Percentiles rank a stretch among this genome's conserved stretches.
phyloP scores from a whole-genome alignment of 2,329 filamentous ascomycete species.

The Aureobasidium sp. region DNA sequence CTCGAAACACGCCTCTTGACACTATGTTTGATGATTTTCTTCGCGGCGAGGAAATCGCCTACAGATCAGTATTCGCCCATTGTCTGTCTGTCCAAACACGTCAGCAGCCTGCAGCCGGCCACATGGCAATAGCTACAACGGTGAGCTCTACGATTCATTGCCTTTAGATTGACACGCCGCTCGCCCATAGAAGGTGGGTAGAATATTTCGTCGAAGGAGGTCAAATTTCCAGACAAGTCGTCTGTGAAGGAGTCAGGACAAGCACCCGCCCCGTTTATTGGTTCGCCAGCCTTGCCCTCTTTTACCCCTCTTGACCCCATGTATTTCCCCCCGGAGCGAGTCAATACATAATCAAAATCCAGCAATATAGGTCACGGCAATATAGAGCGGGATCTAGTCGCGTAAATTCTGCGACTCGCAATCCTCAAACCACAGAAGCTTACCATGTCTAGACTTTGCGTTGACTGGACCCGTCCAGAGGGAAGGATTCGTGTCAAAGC shows the following conservation, averaged over 20 bases:
- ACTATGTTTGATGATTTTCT: conserved; percentile 2
- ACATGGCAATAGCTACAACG: background rate
- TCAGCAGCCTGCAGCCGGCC: background rate
- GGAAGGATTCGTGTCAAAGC: background rate
- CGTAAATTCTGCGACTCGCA: background rate
- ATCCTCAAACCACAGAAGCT: background rate
- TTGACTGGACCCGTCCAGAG: background rate
- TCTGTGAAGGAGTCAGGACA: background rate
- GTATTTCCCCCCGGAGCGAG: background rate
- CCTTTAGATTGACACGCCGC: background rate
- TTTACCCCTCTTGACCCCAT: background rate
- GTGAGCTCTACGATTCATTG: background rate
- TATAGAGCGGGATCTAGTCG: background rate
- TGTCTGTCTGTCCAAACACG: background rate
- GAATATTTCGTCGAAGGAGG: background rate
- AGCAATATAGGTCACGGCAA: background rate
- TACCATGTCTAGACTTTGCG: background rate
- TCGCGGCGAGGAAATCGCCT: background rate
- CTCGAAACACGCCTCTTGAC: conserved; percentile 4
- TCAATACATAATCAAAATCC: background rate
- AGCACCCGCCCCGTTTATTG: background rate
- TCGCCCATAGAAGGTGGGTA: background rate
- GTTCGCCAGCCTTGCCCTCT: background rate
- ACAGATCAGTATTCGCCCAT: background rate
- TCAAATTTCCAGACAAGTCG: background rate